Base-by-base conservation (phyloP, 2,329 filamentous ascomycete species). In the Fusarium sacchari region DNA sequence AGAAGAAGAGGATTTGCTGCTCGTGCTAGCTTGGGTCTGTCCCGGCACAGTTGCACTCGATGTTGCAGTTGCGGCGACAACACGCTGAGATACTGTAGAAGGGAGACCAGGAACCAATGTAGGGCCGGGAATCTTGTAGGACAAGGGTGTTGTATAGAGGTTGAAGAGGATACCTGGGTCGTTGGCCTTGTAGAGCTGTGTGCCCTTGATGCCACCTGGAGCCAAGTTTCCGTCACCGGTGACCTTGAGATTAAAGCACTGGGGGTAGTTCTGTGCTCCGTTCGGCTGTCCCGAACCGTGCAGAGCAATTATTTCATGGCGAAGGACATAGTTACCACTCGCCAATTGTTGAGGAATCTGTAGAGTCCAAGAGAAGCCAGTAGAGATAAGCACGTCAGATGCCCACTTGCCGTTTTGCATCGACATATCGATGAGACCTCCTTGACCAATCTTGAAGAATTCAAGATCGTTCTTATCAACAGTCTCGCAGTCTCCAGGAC, bases 381-480 rank as follows among this genome's bases (percentile, higher is more conserved):
- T 79, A 47, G 80, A 74, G 72, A 88, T 85, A 64, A 89, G 80
- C 2, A 85, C 78, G 64, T 80, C 79, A 8, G 81, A 72, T 4
- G 79, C 80, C 83, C 83, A 85, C 17, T 64, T 68, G 28, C 80
- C 73, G 57, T 78, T 83, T 50, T 81, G 83, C 69, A 82, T 78
- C 67, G 87, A 82, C 71, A 89, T 84, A 50, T 79, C 73, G 64
- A 87, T 81, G 32, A 89, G 83, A 64, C 90, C 91, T 39, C 80
- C 83, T 63, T 85, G 85, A 43, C 87, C 85, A 66, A 92, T 91
- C 86, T 93, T 93, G 86, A 91, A 89, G 81, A 88, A 92, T 72
- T 87, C 80, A 36, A 92, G 84, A 10, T 82, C 77, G 5, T 80
- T 81, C 80, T 89, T 88, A 80, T 88, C 86, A 63, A 86, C 88